Percentiles rank a stretch among this genome's conserved stretches.
phyloP scores from a whole-genome alignment of 2,329 filamentous ascomycete genomes.

The Verticillium dahliae region DNA sequence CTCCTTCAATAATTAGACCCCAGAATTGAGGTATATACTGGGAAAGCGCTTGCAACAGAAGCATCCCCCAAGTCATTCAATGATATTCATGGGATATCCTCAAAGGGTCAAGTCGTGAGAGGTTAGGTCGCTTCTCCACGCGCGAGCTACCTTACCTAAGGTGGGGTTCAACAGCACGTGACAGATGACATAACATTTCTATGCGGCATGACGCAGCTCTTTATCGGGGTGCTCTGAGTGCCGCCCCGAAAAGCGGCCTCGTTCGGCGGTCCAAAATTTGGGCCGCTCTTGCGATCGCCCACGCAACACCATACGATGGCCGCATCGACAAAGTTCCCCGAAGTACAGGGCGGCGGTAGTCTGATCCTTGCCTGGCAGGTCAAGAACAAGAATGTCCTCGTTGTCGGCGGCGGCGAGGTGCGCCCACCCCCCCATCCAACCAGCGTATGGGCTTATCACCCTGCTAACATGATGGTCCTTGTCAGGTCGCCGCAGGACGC shows the following conservation, averaged over 20 bases:
- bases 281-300: background rate
- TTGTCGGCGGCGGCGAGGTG: conserved; percentile 93
- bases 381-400: conserved; percentile 79
- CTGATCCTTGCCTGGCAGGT: conserved; percentile 96
- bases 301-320: conserved; percentile 5
- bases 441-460: background rate
- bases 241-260: background rate
- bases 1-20: too few relatives aligned
- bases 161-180: background rate
- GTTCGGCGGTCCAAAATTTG: background rate
- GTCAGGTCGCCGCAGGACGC: conserved; percentile 85
- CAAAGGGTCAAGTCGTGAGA: too few relatives aligned
- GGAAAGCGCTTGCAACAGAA: too few relatives aligned
- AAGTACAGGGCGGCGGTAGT: conserved; percentile 84
- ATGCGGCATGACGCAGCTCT: background rate
- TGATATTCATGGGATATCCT: too few relatives aligned
- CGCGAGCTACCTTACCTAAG: too few relatives aligned
- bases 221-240: background rate
- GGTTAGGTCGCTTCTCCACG: too few relatives aligned
- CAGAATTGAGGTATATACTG: too few relatives aligned
- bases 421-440: conserved; percentile 18
- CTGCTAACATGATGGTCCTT: background rate
- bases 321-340: conserved; percentile 53
- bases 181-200: background rate
- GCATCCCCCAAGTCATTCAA: too few relatives aligned